These are phyloP conservation scores for Phaeomoniella chlamydospora DNA, from an alignment of 2,329 filamentous ascomycete species.

Conservation along the genomic window DNA sequence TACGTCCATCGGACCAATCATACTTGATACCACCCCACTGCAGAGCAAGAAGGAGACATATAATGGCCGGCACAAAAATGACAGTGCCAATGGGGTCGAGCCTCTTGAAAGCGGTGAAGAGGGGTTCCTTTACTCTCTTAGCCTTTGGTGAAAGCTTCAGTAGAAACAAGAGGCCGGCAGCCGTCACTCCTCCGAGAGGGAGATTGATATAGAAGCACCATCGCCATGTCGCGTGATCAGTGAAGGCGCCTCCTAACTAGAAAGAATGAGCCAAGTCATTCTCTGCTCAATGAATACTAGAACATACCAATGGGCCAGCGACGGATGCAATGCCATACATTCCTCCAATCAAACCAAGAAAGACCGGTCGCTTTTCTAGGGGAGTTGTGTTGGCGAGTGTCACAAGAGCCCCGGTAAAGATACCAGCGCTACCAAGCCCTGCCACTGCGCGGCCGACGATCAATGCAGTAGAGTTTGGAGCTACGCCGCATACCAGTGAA, in stretches of 20 bases:
- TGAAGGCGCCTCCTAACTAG: slow-evolving; percentile 41
- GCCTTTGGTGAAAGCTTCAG: slow-evolving; percentile 1
- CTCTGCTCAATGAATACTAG: slow-evolving; percentile 2
- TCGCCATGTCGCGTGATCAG: slow-evolving; percentile 43
- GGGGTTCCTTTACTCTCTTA: neutral
- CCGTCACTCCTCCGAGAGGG: slow-evolving; percentile 20
- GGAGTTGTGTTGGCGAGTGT: slow-evolving; percentile 6
- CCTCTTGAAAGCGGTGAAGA: slow-evolving; percentile 15
- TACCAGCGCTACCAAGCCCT: slow-evolving; percentile 13
- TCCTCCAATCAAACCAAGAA: slow-evolving; percentile 7
- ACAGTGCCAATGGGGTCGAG: slow-evolving; percentile 25
- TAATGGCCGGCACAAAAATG: slow-evolving; percentile 25
- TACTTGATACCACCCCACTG: slow-evolving; percentile 14
- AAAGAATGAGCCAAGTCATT: neutral
- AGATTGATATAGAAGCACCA: slow-evolving; percentile 31
- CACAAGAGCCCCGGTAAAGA: slow-evolving; percentile 9
- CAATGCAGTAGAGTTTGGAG: slow-evolving; percentile 14
- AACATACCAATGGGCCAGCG: slow-evolving; percentile 6
- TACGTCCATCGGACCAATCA: slow-evolving; percentile 14
- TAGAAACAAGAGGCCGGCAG: slow-evolving; percentile 7
- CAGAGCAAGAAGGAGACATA: slow-evolving; percentile 32
- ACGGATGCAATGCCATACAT: slow-evolving; percentile 6
- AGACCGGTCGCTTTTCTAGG: slow-evolving; percentile 6
- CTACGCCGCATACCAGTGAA: slow-evolving; percentile 14
- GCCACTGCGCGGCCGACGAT: slow-evolving; percentile 16